These are phyloP conservation scores for Scalesia atractyloides DNA, from an alignment of 129 eudicot species.

Conservation along the genomic window DNA sequence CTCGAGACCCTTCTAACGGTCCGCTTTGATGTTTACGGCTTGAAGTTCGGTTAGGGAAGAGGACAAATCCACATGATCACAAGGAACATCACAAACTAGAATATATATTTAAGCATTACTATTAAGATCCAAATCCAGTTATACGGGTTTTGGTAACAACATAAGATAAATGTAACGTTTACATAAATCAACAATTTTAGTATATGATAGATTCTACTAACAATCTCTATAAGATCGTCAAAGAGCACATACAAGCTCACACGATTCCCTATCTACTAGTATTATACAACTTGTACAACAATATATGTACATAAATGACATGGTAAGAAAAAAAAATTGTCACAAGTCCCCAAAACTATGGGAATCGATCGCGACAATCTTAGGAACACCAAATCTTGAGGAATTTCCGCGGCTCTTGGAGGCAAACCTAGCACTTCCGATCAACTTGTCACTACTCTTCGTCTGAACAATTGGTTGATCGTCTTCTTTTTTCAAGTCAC, in stretches of 20 bases:
- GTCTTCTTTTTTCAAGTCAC: slow-evolving; percentile 69
- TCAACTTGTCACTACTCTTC: slow-evolving; percentile 26
- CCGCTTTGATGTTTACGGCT: too few relatives aligned
- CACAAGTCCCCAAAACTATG: slow-evolving; percentile 45
- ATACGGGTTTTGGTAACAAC: too few relatives aligned
- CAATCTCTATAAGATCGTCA: slow-evolving; percentile 30
- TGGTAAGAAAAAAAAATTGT: neutral
- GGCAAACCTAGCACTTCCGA: slow-evolving; percentile 25
- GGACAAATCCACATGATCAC: too few relatives aligned
- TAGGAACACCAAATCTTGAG: slow-evolving; percentile 40
- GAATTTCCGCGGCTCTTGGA: slow-evolving; percentile 43
- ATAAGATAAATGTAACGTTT: neutral
- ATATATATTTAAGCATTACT: too few relatives aligned
- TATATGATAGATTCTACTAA: slow-evolving; percentile 7
- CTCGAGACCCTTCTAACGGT: too few relatives aligned
- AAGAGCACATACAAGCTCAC: slow-evolving; percentile 38
- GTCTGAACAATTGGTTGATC: slow-evolving; percentile 36
- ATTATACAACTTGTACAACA: slow-evolving; percentile 33
- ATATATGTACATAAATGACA: slow-evolving; percentile 24
- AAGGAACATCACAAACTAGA: too few relatives aligned
- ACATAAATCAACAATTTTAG: neutral
- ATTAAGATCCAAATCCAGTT: too few relatives aligned
- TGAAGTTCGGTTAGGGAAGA: too few relatives aligned
- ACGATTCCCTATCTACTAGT: slow-evolving; percentile 29
- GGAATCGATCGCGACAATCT: slow-evolving; percentile 45